Conservation (phyloP, 2,329 filamentous ascomycete genomes). For the Scedosporium boydii region DNA sequence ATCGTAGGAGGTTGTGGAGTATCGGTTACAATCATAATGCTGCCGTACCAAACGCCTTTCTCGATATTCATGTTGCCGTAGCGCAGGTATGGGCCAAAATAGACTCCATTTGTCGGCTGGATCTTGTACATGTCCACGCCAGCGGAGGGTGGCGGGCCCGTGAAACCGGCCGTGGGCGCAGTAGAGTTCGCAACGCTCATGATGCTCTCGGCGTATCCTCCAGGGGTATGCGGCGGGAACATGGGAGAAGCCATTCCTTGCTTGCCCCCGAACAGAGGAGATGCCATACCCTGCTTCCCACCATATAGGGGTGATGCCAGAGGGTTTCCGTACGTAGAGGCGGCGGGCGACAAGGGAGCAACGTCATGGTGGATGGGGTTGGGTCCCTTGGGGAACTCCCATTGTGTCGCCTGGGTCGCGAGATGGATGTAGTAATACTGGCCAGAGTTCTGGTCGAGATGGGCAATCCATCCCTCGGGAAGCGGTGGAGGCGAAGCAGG, state of each 20-base stretch:
- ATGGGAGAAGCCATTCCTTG: constrained; percentile 70
- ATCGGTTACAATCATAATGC: constrained; percentile 88
- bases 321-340: constrained; percentile 67
- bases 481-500: constrained; percentile 84
- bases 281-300: constrained; percentile 45
- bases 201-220: constrained; percentile 69
- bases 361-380: constrained; percentile 76
- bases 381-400: constrained; percentile 96
- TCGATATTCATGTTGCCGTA: constrained; percentile 98
- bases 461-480: constrained; percentile 96
- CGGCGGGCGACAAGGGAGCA: constrained; percentile 72
- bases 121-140: constrained; percentile 94
- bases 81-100: constrained; percentile 91
- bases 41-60: constrained; percentile 81
- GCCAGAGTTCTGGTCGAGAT: constrained; percentile 88
- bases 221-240: constrained; percentile 72
- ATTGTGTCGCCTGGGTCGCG: constrained; percentile 89
- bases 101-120: constrained; percentile 88
- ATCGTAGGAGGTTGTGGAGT: constrained; percentile 89
- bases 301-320: constrained; percentile 59
- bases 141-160: constrained; percentile 76
- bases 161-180: constrained; percentile 72
- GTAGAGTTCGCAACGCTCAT: constrained; percentile 69
- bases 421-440: constrained; percentile 99
- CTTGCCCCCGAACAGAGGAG: constrained; percentile 47